Evolutionary conservation across 2,329 filamentous ascomycete species (phyloP), one percentile per base, ranked within the genome.

Genomic region (Colletotrichum neosansevieriae): DNA sequence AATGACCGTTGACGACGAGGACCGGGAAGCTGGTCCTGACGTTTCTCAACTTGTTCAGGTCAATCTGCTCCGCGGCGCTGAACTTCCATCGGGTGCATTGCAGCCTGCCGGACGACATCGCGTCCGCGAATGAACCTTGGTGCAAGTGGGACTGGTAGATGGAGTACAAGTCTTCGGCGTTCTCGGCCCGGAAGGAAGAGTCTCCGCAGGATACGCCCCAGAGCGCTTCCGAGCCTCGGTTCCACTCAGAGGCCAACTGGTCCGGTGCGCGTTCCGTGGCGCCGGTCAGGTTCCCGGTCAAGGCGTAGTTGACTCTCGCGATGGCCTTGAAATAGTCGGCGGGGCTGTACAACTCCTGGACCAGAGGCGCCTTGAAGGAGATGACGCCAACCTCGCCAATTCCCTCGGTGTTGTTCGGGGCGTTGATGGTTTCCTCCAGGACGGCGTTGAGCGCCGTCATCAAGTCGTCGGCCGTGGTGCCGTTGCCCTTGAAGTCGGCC

Each of bases 111-210:
- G 7, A 2, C 11, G 36, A 6, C 6, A 45, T 5, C 11, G 36
- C 12, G 9, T 58, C 40, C 21, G 7, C 38, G 15, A 58, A 47
- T 3, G 19, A 45, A 13, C 40, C 17, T 17, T 45, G 24, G 12
- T 32, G 38, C 21, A 45, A 4, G 21, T 45, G 40, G 17, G 56
- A 15, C 4, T 19, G 38, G 40, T 56, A 56, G 15, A 56, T 40
- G 17, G 51, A 56, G 34, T 56, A 56, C n/a, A 58, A 6, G 32
- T 58, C 56, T 11, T 44, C 40, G 11, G 6, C 5, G 15, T 47
- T 47, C 21, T 44, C 38, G 38, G 40, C 56, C 7, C 56, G 38
- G 24, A 58, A 58, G 40, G 40, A 58, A 6, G 38, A 32, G 56
- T 58, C 56, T 7, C 38, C 56, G 56, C 56, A 58, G 21, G 40